phyloP scores from a whole-genome alignment of 1,284 basidiomycete species.

The Sanghuangporus sanghuang region DNA sequence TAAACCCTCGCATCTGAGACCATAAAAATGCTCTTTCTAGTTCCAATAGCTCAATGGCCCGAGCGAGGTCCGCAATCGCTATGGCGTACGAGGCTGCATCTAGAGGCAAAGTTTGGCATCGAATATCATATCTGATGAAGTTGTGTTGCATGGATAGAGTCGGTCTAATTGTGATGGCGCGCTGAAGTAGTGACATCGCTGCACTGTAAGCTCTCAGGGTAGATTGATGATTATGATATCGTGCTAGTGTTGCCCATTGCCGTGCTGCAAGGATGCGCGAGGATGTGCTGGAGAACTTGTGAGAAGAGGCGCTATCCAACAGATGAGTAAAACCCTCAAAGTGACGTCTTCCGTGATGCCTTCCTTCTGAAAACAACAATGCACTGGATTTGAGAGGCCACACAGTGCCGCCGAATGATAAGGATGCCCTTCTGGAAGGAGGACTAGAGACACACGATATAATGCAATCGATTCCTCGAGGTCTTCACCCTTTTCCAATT shows the following conservation, averaged over 20 bases:
- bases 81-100: neutral
- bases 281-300: neutral
- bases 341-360: neutral
- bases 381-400: neutral
- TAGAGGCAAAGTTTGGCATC: neutral
- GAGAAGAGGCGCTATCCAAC: neutral
- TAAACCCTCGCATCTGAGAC: conserved; percentile 1
- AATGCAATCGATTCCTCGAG: neutral
- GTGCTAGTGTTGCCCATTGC: neutral
- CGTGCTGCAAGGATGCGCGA: neutral
- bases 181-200: neutral
- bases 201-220: neutral
- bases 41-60: conserved; percentile 1
- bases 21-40: neutral
- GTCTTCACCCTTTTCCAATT: neutral
- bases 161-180: neutral
- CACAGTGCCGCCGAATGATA: neutral
- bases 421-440: neutral
- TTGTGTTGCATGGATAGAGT: neutral
- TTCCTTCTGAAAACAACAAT: neutral
- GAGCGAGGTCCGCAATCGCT: neutral
- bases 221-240: neutral
- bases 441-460: neutral
- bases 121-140: neutral
- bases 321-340: neutral